These are phyloP conservation scores for Pestalotiopsis sp. DNA, from an alignment of 2,329 filamentous ascomycete species.

Conservation along the genomic window DNA sequence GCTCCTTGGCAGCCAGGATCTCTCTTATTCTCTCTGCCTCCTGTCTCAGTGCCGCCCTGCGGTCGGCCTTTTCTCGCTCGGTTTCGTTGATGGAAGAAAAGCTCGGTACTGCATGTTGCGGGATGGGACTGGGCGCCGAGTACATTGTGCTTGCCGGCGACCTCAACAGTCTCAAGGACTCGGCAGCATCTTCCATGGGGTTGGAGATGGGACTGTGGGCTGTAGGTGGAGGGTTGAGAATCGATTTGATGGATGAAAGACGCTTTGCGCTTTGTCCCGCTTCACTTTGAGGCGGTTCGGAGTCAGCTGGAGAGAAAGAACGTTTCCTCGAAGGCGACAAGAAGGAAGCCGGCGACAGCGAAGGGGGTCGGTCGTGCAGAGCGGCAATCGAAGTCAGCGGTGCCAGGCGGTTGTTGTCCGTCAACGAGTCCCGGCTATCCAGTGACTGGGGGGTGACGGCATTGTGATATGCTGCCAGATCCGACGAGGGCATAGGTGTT, in stretches of 20 bases:
- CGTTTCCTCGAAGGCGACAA: constrained; percentile 65
- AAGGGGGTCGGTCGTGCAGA: constrained; percentile 54
- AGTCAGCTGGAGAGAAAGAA: constrained; percentile 65
- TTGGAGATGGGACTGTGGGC: constrained; percentile 24
- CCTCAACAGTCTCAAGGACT: constrained; percentile 43
- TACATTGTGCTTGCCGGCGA: constrained; percentile 44
- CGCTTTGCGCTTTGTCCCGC: constrained; percentile 56
- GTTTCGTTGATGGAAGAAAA: constrained; percentile 38
- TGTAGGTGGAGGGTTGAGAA: constrained; percentile 61
- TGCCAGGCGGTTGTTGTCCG: constrained; percentile 61
- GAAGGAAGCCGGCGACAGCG: constrained; percentile 63
- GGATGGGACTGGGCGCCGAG: constrained; percentile 44
- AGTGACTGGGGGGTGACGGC: constrained; percentile 40
- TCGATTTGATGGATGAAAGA: constrained; percentile 75
- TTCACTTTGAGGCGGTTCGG: constrained; percentile 44
- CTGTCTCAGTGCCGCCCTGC: constrained; percentile 66
- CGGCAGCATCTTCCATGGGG: constrained; percentile 38
- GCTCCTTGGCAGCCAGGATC: constrained; percentile 72
- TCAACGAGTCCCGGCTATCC: constrained; percentile 45
- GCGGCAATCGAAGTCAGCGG: constrained; percentile 53
- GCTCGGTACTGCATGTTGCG: constrained; percentile 36
- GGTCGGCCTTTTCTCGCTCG: constrained; percentile 61
- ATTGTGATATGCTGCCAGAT: constrained; percentile 56
- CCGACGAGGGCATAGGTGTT: constrained; percentile 45
- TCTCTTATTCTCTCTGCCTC: constrained; percentile 79